Conservation (phyloP, 352 stramenopile species). For the Phytophthora europaea region DNA sequence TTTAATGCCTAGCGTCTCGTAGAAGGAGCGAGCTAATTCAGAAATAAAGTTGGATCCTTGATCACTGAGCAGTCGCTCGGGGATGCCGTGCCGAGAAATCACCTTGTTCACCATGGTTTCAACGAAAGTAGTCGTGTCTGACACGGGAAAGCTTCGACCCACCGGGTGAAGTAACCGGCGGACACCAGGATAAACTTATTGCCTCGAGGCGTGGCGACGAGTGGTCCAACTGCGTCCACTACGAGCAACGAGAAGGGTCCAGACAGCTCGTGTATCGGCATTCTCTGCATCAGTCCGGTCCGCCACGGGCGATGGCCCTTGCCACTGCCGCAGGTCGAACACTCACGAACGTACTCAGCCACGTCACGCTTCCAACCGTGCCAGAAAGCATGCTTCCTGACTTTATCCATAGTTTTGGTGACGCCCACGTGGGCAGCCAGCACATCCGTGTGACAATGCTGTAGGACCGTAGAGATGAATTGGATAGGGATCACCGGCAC, state of each 20-base stretch:
- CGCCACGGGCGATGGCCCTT: too few relatives aligned
- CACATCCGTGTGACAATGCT: constrained; percentile 13
- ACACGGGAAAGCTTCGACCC: not conserved
- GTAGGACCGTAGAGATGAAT: constrained; percentile 16
- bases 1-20: constrained; percentile 4
- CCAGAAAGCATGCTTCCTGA: constrained; percentile 4
- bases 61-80: constrained; percentile 7
- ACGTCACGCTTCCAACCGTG: too few relatives aligned
- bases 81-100: not conserved
- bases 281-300: not conserved
- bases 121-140: too few relatives aligned
- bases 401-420: constrained; percentile 5
- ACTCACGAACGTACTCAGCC: too few relatives aligned
- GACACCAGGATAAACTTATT: not conserved
- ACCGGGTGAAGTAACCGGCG: not conserved
- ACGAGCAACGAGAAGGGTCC: constrained; percentile 2
- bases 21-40: constrained; percentile 3
- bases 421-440: constrained; percentile 7
- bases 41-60: constrained; percentile 11
- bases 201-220: not conserved
- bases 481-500: not conserved
- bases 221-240: not conserved
- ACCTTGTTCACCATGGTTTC: constrained; percentile 3
- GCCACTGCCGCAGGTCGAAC: too few relatives aligned
- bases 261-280: constrained; percentile 2